phyloP scores from a whole-genome alignment of 257 asterid species.

The Ophiorrhiza pumila region DNA sequence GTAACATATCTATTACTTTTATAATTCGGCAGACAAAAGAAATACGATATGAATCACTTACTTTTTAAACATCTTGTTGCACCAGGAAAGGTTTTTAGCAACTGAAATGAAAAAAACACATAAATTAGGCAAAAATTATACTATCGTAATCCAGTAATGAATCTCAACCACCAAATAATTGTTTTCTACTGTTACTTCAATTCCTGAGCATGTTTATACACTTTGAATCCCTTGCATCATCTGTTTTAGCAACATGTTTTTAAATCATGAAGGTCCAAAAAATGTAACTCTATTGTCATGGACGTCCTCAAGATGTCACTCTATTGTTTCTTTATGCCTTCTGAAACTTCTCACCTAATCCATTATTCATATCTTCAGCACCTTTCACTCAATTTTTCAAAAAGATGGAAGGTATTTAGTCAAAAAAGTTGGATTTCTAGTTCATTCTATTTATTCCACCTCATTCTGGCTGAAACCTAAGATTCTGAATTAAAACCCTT shows the following conservation, averaged over 20 bases:
- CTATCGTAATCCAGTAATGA: background rate
- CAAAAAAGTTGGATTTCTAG: background rate
- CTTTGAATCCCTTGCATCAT: background rate
- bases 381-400: background rate
- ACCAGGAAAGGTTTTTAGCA: conserved; percentile 70
- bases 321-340: background rate
- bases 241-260: background rate
- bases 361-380: background rate
- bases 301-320: background rate
- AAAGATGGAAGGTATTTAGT: background rate
- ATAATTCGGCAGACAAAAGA: background rate
- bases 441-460: background rate
- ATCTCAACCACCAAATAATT: background rate
- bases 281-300: background rate
- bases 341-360: background rate
- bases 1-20: background rate
- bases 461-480: background rate
- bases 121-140: conserved; percentile 22
- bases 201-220: background rate
- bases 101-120: conserved; percentile 50
- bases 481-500: background rate
- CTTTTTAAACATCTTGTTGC: conserved; percentile 68
- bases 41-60: conserved; percentile 33
- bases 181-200: background rate
- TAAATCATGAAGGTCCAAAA: background rate